phyloP scores from a whole-genome alignment of 805 yeast genomes.

The Wickerhamomyces chambardii region DNA sequence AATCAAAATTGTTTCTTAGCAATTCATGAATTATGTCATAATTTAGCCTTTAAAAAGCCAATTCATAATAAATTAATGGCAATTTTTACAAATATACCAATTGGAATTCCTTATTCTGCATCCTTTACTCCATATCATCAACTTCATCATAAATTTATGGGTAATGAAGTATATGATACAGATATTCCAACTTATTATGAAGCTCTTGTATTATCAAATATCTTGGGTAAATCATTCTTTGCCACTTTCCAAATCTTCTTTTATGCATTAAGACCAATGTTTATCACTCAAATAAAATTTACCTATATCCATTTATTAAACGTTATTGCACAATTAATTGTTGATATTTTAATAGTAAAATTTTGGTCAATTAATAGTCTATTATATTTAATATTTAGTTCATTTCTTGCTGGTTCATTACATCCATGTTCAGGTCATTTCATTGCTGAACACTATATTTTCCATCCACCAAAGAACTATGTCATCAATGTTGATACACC shows the following conservation, averaged over 20 bases:
- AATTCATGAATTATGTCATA: conserved; percentile 84
- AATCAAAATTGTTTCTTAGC: conserved; percentile 81
- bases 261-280: conserved; percentile 88
- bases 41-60: conserved; percentile 74
- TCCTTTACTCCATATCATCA: conserved; percentile 84
- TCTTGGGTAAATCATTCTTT: conserved; percentile 83
- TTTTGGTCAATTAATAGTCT: conserved; percentile 59
- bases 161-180: conserved; percentile 77
- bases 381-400: conserved; percentile 60
- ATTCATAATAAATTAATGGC: conserved; percentile 69
- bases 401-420: conserved; percentile 83
- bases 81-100: conserved; percentile 72
- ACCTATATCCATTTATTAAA: conserved; percentile 71
- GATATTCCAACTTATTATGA: conserved; percentile 81
- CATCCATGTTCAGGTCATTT: conserved; percentile 96
- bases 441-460: conserved; percentile 87
- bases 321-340: conserved; percentile 42
- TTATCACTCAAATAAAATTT: conserved; percentile 64
- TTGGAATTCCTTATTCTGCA: conserved; percentile 87
- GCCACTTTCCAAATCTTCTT: conserved; percentile 85
- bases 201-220: conserved; percentile 62
- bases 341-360: conserved; percentile 49
- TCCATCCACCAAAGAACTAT: conserved; percentile 40
- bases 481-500: conserved; percentile 25
- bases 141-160: conserved; percentile 83